Conservation (phyloP, 2,329 filamentous ascomycete species). For the Sporothrix mexicana region DNA sequence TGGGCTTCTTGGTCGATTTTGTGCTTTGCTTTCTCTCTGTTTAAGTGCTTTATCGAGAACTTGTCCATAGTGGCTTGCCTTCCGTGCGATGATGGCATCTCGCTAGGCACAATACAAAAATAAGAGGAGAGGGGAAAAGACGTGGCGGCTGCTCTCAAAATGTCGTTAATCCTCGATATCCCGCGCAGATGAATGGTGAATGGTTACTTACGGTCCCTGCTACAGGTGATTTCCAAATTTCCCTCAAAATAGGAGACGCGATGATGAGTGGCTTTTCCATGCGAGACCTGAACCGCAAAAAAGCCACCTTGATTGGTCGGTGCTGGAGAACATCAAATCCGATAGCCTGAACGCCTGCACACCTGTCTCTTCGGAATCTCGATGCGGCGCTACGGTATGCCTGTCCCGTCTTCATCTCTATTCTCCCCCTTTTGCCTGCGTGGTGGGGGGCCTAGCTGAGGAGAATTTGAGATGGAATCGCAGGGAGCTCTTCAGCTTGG, state of each 20-base stretch:
- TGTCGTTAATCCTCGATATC: not conserved
- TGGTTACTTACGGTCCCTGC: not conserved
- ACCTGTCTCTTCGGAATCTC: conserved; percentile 7
- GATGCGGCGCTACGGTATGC: conserved; percentile 14
- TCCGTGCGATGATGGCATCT: not conserved
- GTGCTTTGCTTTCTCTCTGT: not conserved
- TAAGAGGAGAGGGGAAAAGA: not conserved
- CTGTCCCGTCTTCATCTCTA: conserved; percentile 5
- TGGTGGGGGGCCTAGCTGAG: not conserved
- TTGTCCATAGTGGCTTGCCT: not conserved
- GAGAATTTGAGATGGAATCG: not conserved
- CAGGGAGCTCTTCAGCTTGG: not conserved
- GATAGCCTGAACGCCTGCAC: not conserved
- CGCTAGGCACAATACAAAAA: conserved; percentile 19
- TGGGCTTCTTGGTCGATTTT: too few relatives aligned
- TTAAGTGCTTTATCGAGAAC: not conserved
- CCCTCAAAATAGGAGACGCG: not conserved
- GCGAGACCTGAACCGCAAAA: not conserved
- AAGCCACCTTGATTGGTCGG: conserved; percentile 13
- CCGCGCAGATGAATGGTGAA: not conserved
- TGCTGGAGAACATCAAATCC: not conserved
- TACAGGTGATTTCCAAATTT: not conserved
- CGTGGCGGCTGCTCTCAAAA: not conserved
- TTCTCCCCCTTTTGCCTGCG: conserved; percentile 12
- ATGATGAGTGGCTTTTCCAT: not conserved